Conservation (phyloP, 2,329 filamentous ascomycete species). For the Elsinoe australis region DNA sequence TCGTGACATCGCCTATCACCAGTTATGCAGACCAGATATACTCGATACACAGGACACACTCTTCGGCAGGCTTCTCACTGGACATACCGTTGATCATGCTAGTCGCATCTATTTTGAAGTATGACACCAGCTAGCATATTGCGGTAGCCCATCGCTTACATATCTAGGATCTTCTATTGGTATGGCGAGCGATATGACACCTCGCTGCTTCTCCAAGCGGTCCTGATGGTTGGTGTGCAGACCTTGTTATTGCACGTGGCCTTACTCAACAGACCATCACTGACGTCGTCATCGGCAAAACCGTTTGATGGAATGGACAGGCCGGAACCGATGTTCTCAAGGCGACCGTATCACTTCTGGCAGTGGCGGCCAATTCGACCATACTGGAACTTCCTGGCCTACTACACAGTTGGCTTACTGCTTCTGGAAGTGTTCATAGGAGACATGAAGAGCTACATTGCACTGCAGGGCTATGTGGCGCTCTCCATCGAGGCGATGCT, state of each 20-base stretch:
- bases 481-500: slow-evolving; percentile 74
- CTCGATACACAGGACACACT: slow-evolving; percentile 53
- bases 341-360: slow-evolving; percentile 70
- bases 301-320: slow-evolving; percentile 52
- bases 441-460: slow-evolving; percentile 53
- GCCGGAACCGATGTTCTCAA: slow-evolving; percentile 21
- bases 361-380: slow-evolving; percentile 68
- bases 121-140: slow-evolving; percentile 10
- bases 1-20: slow-evolving; percentile 55
- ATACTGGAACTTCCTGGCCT: slow-evolving; percentile 72
- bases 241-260: slow-evolving; percentile 53
- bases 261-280: slow-evolving; percentile 46
- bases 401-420: slow-evolving; percentile 55
- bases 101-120: slow-evolving; percentile 57
- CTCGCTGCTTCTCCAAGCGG: slow-evolving; percentile 52
- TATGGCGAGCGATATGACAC: slow-evolving; percentile 54
- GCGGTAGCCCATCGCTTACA: too few species aligned
- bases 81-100: slow-evolving; percentile 63
- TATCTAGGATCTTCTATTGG: slow-evolving; percentile 55
- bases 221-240: slow-evolving; percentile 54
- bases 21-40: slow-evolving; percentile 61
- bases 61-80: slow-evolving; percentile 56
- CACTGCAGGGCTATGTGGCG: slow-evolving; percentile 64
- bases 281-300: slow-evolving; percentile 31
- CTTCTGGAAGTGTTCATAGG: slow-evolving; percentile 61